Evolutionary conservation across 306 rosid species (phyloP).

Genomic region (Neltuma alba): DNA sequence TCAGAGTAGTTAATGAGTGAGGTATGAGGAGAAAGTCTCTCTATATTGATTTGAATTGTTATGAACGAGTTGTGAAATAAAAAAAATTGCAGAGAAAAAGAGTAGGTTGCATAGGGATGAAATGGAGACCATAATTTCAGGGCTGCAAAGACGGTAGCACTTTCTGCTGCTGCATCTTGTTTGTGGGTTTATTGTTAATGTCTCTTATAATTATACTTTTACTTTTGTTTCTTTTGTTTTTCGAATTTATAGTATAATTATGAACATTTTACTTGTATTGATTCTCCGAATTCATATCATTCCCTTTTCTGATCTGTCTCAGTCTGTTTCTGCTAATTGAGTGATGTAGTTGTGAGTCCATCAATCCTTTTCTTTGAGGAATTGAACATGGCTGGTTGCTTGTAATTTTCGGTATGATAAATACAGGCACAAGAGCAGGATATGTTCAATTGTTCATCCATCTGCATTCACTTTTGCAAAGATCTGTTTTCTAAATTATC

Average conservation of each 20-base stretch:
- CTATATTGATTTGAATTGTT: slow-evolving; percentile 75
- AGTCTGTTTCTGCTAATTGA: slow-evolving; percentile 12
- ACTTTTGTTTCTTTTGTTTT: slow-evolving; percentile 49
- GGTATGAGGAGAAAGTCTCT: slow-evolving; percentile 54
- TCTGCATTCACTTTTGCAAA: background rate
- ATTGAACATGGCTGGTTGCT: background rate
- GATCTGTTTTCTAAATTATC: background rate
- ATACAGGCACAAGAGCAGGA: background rate
- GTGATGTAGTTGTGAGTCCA: slow-evolving; percentile 11
- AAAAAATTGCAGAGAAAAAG: slow-evolving; percentile 59
- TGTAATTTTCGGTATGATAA: background rate
- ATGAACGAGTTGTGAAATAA: slow-evolving; percentile 71
- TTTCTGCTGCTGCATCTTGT: slow-evolving; percentile 52
- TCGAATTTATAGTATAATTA: slow-evolving; percentile 65
- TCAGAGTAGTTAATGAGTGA: slow-evolving; percentile 26
- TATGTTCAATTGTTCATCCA: background rate
- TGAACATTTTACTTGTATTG: slow-evolving; percentile 60
- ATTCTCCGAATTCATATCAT: slow-evolving; percentile 46
- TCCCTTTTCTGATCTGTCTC: slow-evolving; percentile 27
- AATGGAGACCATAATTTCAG: slow-evolving; percentile 60
- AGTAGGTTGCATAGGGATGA: slow-evolving; percentile 79
- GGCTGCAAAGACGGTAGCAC: slow-evolving; percentile 51
- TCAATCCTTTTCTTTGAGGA: slow-evolving; percentile 1
- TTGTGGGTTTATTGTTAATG: slow-evolving; percentile 56
- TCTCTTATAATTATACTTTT: slow-evolving; percentile 68